A percentile compares a stretch with the other conserved stretches of the same genome.
Conservation (phyloP, 1,284 basidiomycete species). For the Trichosporon faecale region DNA sequence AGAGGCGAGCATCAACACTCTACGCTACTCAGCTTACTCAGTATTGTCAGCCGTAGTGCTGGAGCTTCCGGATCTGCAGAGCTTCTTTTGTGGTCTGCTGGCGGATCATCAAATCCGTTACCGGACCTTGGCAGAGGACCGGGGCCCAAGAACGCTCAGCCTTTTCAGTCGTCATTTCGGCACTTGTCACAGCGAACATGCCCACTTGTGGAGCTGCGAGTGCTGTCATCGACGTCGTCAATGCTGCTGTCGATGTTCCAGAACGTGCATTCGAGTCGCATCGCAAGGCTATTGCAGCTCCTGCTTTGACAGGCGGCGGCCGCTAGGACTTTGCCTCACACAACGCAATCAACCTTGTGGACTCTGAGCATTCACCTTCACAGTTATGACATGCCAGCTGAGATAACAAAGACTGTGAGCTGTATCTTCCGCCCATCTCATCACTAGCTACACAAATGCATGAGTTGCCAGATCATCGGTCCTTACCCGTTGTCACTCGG, state of each 20-base stretch:
- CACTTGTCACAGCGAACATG: not conserved
- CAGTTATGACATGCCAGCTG: too few species aligned
- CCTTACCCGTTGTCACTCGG: not conserved
- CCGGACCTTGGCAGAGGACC: not conserved
- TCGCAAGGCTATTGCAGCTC: too few species aligned
- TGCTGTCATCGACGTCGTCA: too few species aligned
- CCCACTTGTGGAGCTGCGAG: too few species aligned
- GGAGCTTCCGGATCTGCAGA: not conserved
- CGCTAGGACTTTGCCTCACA: too few species aligned
- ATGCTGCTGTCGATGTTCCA: too few species aligned
- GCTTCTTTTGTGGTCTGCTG: not conserved
- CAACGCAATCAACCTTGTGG: too few species aligned
- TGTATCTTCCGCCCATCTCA: not conserved
- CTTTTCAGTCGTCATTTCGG: not conserved
- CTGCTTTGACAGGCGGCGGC: too few species aligned
- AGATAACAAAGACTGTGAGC: too few species aligned
- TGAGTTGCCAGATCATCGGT: not conserved
- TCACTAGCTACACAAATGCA: not conserved
- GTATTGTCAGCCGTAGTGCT: not conserved
- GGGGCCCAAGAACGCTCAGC: not conserved
- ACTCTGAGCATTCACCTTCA: too few species aligned
- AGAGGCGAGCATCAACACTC: not conserved
- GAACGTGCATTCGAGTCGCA: too few species aligned
- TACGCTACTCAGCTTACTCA: too few species aligned
- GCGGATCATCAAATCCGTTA: not conserved